Conservation (phyloP, 2,329 filamentous ascomycete species). For the Botrytis porri region DNA sequence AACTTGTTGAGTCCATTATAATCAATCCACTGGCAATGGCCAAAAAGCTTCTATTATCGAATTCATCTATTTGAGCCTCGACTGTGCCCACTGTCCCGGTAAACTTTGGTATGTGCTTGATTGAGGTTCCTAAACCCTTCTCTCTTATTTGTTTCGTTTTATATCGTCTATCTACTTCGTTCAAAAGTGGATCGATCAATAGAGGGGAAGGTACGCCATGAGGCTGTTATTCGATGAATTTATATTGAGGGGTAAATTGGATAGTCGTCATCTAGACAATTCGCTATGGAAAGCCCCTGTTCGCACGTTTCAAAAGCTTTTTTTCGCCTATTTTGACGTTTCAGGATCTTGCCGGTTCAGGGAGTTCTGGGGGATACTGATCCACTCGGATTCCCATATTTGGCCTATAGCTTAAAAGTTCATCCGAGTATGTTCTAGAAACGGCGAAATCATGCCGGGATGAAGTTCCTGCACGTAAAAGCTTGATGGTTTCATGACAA, state of each 20-base stretch:
- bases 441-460: not conserved
- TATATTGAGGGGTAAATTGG: conserved; percentile 11
- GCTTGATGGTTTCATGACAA: not conserved
- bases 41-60: not conserved
- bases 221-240: not conserved
- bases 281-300: not conserved
- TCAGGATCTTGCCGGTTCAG: not conserved
- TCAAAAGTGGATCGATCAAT: not conserved
- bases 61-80: conserved; percentile 16
- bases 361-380: not conserved
- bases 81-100: not conserved
- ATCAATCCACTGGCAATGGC: not conserved
- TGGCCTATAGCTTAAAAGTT: not conserved
- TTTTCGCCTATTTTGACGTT: not conserved
- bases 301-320: conserved; percentile 1
- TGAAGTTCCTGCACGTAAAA: not conserved
- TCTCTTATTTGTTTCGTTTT: conserved; percentile 9
- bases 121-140: conserved; percentile 6
- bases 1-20: not conserved
- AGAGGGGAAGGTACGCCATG: not conserved
- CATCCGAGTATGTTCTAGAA: not conserved
- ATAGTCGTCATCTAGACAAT: not conserved
- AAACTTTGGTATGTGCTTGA: not conserved
- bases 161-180: not conserved
- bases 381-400: not conserved